A percentile compares a stretch with the other conserved stretches of the same genome.
These are phyloP conservation scores for Candida ovalis DNA, from an alignment of 805 yeast genomes.

Conservation along the genomic window DNA sequence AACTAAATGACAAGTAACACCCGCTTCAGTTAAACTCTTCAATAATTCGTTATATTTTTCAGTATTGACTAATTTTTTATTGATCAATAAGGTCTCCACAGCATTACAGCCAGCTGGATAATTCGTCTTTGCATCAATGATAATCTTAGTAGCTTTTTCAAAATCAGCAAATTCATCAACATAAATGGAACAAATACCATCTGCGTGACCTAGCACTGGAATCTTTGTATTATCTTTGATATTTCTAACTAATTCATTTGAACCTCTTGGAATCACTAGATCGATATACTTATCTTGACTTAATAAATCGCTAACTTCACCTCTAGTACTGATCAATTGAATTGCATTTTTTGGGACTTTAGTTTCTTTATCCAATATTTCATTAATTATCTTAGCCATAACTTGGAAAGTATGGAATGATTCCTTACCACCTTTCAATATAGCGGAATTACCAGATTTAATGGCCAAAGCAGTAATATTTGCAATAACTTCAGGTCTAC, in stretches of 20 bases:
- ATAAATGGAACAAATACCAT: constrained; percentile 90
- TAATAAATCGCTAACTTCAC: constrained; percentile 81
- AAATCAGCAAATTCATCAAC: constrained; percentile 76
- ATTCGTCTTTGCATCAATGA: constrained; percentile 87
- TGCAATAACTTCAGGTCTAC: constrained; percentile 98
- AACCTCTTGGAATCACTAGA: constrained; percentile 97
- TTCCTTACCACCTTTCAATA: constrained; percentile 96
- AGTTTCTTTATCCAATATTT: constrained; percentile 52
- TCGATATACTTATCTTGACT: constrained; percentile 87
- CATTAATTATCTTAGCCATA: constrained; percentile 68
- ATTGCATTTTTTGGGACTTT: constrained; percentile 77
- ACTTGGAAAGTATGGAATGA: constrained; percentile 78
- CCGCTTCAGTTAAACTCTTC: constrained; percentile 47
- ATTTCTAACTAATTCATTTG: constrained; percentile 82
- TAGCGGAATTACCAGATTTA: constrained; percentile 96
- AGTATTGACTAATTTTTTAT: constrained; percentile 36
- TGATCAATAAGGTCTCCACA: constrained; percentile 77
- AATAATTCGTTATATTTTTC: constrained; percentile 16
- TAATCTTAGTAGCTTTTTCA: constrained; percentile 68
- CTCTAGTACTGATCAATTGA: constrained; percentile 84
- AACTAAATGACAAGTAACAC: constrained; percentile 72
- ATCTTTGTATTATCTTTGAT: constrained; percentile 88
- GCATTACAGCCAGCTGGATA: constrained; percentile 99
- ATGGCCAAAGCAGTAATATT: constrained; percentile 93
- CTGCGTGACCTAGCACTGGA: constrained; percentile 98